Evolutionary conservation across 2,329 filamentous ascomycete genomes (phyloP).

Genomic region (Tolypocladium album): DNA sequence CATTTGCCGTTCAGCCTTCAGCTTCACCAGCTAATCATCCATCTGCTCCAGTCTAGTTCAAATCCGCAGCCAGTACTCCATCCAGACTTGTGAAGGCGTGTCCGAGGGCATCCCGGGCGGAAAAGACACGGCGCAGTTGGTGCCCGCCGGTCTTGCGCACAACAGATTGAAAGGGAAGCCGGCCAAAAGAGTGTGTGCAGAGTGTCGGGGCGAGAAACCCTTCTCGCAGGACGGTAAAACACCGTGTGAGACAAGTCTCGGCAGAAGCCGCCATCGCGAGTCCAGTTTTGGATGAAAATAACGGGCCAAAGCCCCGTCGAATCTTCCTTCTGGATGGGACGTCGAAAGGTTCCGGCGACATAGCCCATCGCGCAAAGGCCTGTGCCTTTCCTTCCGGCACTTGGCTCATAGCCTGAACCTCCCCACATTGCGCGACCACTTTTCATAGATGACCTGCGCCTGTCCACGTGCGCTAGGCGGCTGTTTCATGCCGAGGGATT

Average conservation of each 20-base stretch:
- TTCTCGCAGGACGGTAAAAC: neutral
- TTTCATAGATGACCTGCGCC: slow-evolving; percentile 24
- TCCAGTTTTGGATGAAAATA: neutral
- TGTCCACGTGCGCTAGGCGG: slow-evolving; percentile 18
- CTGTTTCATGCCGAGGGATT: slow-evolving; percentile 24
- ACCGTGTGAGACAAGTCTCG: neutral
- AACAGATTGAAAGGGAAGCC: slow-evolving; percentile 9
- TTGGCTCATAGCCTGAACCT: slow-evolving; percentile 4
- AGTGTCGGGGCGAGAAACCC: slow-evolving; percentile 1
- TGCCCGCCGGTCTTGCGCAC: slow-evolving; percentile 8
- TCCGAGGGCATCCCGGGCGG: slow-evolving; percentile 14
- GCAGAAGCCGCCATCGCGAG: neutral
- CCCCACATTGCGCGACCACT: slow-evolving; percentile 21
- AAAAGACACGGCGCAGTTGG: slow-evolving; percentile 5
- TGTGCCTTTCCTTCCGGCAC: neutral
- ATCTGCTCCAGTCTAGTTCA: slow-evolving; percentile 22
- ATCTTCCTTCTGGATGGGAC: neutral
- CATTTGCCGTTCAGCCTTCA: slow-evolving; percentile 21
- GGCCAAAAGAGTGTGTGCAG: slow-evolving; percentile 6
- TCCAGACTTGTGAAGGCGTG: slow-evolving; percentile 17
- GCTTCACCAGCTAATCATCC: slow-evolving; percentile 13
- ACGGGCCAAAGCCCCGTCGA: neutral
- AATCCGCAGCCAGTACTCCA: slow-evolving; percentile 19
- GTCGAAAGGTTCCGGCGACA: neutral
- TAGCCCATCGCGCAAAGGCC: neutral